Percentiles rank a stretch among this genome's conserved stretches.
phyloP scores from a whole-genome alignment of 805 yeast genomes.

The Hagleromyces aurorensis region DNA sequence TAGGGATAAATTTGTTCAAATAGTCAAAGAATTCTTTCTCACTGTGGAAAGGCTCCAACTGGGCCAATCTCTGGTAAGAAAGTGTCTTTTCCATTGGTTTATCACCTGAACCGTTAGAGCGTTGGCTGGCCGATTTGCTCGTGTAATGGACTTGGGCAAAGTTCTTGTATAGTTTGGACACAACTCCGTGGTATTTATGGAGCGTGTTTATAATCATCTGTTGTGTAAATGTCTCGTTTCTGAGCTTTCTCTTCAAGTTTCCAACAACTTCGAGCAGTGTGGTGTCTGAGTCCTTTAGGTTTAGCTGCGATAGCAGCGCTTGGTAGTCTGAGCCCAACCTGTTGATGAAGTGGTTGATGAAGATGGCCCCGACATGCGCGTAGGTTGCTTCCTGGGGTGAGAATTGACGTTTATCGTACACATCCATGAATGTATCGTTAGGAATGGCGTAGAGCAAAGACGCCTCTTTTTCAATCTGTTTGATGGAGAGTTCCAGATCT shows the following conservation, averaged over 20 bases:
- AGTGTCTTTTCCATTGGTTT: constrained; percentile 57
- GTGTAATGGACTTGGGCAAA: constrained; percentile 89
- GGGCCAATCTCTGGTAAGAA: constrained; percentile 79
- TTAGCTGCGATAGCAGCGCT: constrained; percentile 57
- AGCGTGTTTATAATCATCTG: constrained; percentile 73
- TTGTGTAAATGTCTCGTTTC: constrained; percentile 89
- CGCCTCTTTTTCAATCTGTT: constrained; percentile 90
- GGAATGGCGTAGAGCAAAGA: constrained; percentile 89
- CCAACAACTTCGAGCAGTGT: constrained; percentile 64
- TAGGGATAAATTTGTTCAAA: constrained; percentile 59
- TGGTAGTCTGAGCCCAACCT: constrained; percentile 86
- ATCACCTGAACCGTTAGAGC: no score
- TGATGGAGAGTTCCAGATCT: constrained; percentile 57
- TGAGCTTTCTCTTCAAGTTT: constrained; percentile 77
- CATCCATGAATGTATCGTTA: constrained; percentile 66
- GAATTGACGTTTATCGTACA: constrained; percentile 66
- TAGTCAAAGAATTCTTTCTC: constrained; percentile 68
- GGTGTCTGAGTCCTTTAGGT: constrained; percentile 50
- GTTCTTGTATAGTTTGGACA: constrained; percentile 78
- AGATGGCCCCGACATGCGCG: constrained; percentile 88
- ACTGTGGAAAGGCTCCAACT: constrained; percentile 62
- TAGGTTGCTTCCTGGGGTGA: constrained; percentile 92
- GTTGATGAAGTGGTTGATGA: constrained; percentile 90
- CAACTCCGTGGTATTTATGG: constrained; percentile 57
- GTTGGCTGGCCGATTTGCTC: constrained; percentile 35